Percentiles rank a stretch among this genome's conserved stretches.
Conservation (phyloP, 2,329 filamentous ascomycete genomes). For the Aspergillus pseudotamarii region DNA sequence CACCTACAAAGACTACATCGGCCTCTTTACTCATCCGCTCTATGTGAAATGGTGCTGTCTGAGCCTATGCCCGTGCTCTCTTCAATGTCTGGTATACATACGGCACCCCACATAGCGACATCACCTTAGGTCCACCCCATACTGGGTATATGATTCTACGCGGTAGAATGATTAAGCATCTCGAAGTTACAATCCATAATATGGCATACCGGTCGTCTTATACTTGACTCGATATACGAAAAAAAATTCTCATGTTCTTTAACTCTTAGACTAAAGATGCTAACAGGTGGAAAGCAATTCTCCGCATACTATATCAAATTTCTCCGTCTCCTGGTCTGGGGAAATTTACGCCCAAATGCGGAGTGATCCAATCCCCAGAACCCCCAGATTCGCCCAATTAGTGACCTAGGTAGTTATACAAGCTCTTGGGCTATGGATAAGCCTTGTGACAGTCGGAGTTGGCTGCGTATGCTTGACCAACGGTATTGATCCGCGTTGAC, state of each 20-base stretch:
- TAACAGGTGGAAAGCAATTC: conserved; percentile 26
- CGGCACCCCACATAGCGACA: not conserved
- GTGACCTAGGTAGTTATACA: not conserved
- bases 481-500: not conserved
- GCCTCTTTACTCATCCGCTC: not conserved
- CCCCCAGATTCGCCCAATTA: not conserved
- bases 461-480: not conserved
- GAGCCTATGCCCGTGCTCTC: not conserved
- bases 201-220: not conserved
- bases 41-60: not conserved
- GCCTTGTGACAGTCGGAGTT: conserved; percentile 6
- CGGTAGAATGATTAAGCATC: not conserved
- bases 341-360: not conserved
- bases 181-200: not conserved
- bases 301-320: conserved; percentile 21
- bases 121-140: not conserved
- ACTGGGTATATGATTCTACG: not conserved
- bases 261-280: not conserved
- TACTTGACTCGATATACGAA: not conserved
- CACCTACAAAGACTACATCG: not conserved
- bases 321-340: conserved; percentile 22
- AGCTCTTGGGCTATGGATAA: not conserved
- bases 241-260: not conserved
- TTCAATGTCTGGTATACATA: not conserved
- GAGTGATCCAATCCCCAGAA: conserved; percentile 3